A percentile compares a stretch with the other conserved stretches of the same genome.
phyloP scores from a whole-genome alignment of 2,329 filamentous ascomycete species.

The Fusarium nelsonii region DNA sequence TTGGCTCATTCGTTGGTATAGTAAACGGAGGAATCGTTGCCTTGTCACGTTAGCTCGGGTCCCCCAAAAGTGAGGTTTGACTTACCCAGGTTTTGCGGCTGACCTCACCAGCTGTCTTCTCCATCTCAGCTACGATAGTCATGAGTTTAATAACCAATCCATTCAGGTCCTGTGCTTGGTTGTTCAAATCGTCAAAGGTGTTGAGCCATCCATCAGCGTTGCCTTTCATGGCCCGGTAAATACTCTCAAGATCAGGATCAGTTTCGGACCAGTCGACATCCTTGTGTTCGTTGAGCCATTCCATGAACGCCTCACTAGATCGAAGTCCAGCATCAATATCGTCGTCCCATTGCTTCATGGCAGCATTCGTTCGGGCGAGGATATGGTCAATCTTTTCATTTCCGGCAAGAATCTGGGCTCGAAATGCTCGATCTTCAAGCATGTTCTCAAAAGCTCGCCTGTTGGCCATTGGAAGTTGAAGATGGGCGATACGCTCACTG shows the following conservation, averaged over 20 bases:
- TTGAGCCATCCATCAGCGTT: slow-evolving; percentile 92
- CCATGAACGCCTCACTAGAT: slow-evolving; percentile 80
- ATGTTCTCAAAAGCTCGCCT: slow-evolving; percentile 86
- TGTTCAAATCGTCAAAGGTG: slow-evolving; percentile 81
- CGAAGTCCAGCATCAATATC: slow-evolving; percentile 84
- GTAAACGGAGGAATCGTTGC: slow-evolving; percentile 47
- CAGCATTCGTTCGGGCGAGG: slow-evolving; percentile 79
- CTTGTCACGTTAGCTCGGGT: slow-evolving; percentile 33
- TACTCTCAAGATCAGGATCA: slow-evolving; percentile 70
- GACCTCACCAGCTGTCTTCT: slow-evolving; percentile 84
- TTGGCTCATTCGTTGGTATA: slow-evolving; percentile 30
- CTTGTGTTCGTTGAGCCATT: slow-evolving; percentile 77
- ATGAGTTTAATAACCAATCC: slow-evolving; percentile 78
- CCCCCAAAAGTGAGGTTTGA: slow-evolving; percentile 13
- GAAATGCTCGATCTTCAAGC: slow-evolving; percentile 85
- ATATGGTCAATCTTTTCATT: slow-evolving; percentile 95
- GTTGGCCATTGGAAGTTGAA: slow-evolving; percentile 87
- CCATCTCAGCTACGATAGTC: slow-evolving; percentile 85
- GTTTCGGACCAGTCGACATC: slow-evolving; percentile 72
- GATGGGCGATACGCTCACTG: slow-evolving; percentile 79
- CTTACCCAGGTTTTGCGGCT: slow-evolving; percentile 82
- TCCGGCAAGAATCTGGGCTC: slow-evolving; percentile 83
- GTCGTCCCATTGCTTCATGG: slow-evolving; percentile 81
- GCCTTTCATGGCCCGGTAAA: slow-evolving; percentile 90
- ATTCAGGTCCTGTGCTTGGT: slow-evolving; percentile 77